Evolutionary conservation across 176 grass and related monocot species (phyloP).

Genomic region (Areca catechu): DNA sequence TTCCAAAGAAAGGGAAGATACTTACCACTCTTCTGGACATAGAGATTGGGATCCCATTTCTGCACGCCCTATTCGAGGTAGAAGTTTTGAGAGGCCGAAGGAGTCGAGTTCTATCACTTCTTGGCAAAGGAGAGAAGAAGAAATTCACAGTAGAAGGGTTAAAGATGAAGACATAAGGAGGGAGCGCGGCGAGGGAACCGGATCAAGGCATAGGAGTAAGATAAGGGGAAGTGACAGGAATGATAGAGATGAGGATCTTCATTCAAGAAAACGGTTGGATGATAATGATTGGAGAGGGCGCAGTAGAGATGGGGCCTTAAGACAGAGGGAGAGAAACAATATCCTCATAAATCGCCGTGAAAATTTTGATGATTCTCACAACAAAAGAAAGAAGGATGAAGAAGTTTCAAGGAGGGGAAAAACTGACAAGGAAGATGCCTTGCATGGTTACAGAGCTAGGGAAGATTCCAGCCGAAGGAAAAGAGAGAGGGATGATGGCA

Average conservation of each 20-base stretch:
- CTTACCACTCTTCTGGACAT: constrained; percentile 28
- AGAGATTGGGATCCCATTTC: constrained; percentile 36
- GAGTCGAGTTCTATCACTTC: constrained; percentile 20
- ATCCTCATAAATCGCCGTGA: constrained; percentile 39
- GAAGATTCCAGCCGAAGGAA: constrained; percentile 69
- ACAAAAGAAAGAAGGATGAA: constrained; percentile 79
- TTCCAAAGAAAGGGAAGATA: constrained; percentile 56
- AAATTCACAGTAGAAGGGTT: constrained; percentile 49
- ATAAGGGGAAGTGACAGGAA: constrained; percentile 45
- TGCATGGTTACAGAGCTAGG: constrained; percentile 45
- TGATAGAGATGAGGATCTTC: constrained; percentile 62
- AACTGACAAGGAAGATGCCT: constrained; percentile 48
- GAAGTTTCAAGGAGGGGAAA: constrained; percentile 65
- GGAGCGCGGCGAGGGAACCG: constrained; percentile 46
- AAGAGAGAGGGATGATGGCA: constrained; percentile 58
- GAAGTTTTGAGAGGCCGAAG: constrained; percentile 74
- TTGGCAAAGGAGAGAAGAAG: constrained; percentile 64
- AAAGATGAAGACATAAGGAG: constrained; percentile 70
- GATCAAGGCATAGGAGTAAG: constrained; percentile 52
- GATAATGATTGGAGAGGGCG: constrained; percentile 60
- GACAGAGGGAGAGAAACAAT: constrained; percentile 59
- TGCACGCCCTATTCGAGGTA: constrained; percentile 28
- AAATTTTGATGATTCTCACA: constrained; percentile 52
- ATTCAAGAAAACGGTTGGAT: constrained; percentile 55
- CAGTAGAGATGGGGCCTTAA: constrained; percentile 18